Base-by-base conservation (phyloP, 768 basidiomycete genomes). In the Phaeotremella skinneri region DNA sequence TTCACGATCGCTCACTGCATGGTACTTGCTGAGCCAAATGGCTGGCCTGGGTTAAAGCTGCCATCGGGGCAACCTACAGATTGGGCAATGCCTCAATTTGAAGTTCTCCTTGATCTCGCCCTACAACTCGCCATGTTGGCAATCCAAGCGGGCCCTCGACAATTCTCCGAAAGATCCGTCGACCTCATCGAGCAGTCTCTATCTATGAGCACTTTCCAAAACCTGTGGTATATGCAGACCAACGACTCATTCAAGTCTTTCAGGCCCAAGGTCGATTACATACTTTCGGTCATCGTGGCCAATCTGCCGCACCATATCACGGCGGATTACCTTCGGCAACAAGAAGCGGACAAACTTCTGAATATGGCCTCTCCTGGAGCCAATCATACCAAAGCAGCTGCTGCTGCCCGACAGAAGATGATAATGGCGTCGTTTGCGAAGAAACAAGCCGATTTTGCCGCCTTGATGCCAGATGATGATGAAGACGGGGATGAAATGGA, bases 361-460 rank as follows among this genome's bases (percentile, higher is more conserved):
- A n/a, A 23, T 4, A 42, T 41, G 2, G 52, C 58, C 1, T 14
- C 30, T 2, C 31, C 30, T 11, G 29, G 32, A 16, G 52, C 43
- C 2, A 48, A 53, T 20, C 50, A 60, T 34, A 34, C 39, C n/a
- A 62, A 71, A 52, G 65, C 61, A 2, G 58, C 61, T 0, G 67
- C 67, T 21, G 55, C 56, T 27, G 60, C 59, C 13, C 81, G 93
- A n/a, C 88, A 96, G 74, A 89, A 88, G 60, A 87, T 89, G 0
- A 90, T 99, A 69, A 90, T 99, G 91, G 84, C 86, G 69, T 87
- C 96, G 78, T 97, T 98, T 85, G 91, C 90, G 69, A 86, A 87
- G 25, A 89, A 92, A 69, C 93, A 97, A 70, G 67, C 65, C 5
- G 56, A 56, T 32, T 73, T 73, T 32, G 87, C 85, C 29, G 88